Conservation (phyloP, 768 basidiomycete species). For the Inosperma sp. region DNA sequence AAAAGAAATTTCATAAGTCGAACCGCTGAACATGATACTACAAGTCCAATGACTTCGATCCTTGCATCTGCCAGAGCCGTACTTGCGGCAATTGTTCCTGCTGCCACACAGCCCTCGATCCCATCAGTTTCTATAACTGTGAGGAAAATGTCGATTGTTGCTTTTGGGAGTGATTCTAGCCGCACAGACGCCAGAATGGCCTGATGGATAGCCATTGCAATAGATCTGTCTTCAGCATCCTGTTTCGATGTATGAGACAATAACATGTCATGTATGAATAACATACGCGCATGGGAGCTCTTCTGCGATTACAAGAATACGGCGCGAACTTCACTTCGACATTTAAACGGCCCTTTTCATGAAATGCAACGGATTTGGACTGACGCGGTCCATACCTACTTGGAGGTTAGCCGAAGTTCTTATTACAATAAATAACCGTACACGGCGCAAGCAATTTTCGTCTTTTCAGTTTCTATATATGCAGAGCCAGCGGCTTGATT, state of each 20-base stretch:
- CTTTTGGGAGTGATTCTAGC: slow-evolving; percentile 89
- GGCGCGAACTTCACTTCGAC: slow-evolving; percentile 97
- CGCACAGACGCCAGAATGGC: slow-evolving; percentile 79
- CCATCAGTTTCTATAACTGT: slow-evolving; percentile 91
- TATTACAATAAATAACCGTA: slow-evolving; percentile 38
- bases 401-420: slow-evolving; percentile 10
- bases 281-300: slow-evolving; percentile 83
- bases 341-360: slow-evolving; percentile 82
- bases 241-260: slow-evolving; percentile 31
- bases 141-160: slow-evolving; percentile 87
- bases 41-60: slow-evolving; percentile 86
- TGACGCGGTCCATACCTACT: slow-evolving; percentile 80
- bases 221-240: slow-evolving; percentile 92
- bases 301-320: slow-evolving; percentile 74
- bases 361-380: slow-evolving; percentile 74
- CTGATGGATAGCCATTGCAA: slow-evolving; percentile 82
- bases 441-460: slow-evolving; percentile 97
- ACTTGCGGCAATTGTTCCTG: slow-evolving; percentile 83
- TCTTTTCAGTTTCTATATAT: slow-evolving; percentile 88
- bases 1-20: slow-evolving; percentile 20
- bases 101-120: slow-evolving; percentile 81
- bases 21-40: slow-evolving; percentile 78
- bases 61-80: slow-evolving; percentile 91
- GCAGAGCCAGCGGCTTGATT: slow-evolving; percentile 94
- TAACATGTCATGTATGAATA: slow-evolving; percentile 10